Evolutionary conservation across 2,329 filamentous ascomycete genomes (phyloP), one percentile per base, ranked within the genome.

Genomic region (Phymatotrichopsis omnivora): DNA sequence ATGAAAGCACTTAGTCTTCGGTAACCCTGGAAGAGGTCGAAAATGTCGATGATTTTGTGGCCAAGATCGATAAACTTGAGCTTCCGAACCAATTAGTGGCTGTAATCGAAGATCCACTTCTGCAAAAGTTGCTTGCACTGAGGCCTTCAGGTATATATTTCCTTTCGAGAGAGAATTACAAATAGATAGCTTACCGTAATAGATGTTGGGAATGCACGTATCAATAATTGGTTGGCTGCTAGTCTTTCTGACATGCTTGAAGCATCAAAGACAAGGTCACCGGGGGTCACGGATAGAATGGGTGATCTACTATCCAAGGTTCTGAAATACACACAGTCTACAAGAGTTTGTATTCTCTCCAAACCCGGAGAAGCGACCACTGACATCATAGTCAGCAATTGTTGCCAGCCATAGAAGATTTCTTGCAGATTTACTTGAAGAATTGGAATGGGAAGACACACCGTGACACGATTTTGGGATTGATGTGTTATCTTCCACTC

Each of bases 31-130:
- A 93, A 60, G 85, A 93, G 58, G 76, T 93, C 42, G 80, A 85
- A 56, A 78, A 71, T 50, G 77, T 78, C 10, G 68, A 76, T 19
- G 70, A 75, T 38, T 80, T 93, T 49, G 78, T 85, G 5, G 72
- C 74, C 33, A 81, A 75, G 45, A 63, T 93, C 7, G 84, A 93
- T 56, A 82, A 73, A 54, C 78, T 93, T 20, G 82, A 91, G 61
- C 66, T 86, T 30, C 85, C 85, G 0, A 86, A 82, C 52, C 85
- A 93, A 62, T 69, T 93, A 2, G 76, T 86, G 30, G 82, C 85
- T 4, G 76, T 83, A 3, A 67, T 93, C 11, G 75, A 74, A 2
- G 82, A 93, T 58, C 80, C 80, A 3, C 67, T 93, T 23, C 71
- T 89, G 1, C 84, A 89, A 60, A 91, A 89, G 59, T 68, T 89